Percentiles rank a stretch among this genome's conserved stretches.
Conservation (phyloP, 1,284 basidiomycete species). For the Pholiota adiposa region DNA sequence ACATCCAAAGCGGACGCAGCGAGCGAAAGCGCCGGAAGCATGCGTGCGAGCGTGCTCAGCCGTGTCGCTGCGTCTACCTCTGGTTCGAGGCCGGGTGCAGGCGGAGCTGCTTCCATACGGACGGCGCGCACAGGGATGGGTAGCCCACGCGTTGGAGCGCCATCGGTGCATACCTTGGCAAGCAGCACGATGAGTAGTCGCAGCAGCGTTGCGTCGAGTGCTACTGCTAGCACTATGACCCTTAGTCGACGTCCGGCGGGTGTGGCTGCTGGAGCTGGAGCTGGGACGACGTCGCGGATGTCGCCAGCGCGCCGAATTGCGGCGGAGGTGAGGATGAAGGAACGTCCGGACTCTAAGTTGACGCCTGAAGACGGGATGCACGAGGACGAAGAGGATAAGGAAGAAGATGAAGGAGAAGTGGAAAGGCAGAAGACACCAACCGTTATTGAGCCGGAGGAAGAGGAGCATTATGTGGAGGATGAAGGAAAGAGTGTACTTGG, state of each 20-base stretch:
- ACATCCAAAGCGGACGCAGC: constrained; percentile 39
- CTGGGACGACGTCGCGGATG: constrained; percentile 11
- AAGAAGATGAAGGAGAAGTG: constrained; percentile 11
- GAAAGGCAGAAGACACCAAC: constrained; percentile 1
- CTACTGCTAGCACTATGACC: constrained; percentile 20
- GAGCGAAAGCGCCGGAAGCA: constrained; percentile 39
- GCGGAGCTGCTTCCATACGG: constrained; percentile 15
- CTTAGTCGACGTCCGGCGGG: constrained; percentile 9
- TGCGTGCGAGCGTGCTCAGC: constrained; percentile 60
- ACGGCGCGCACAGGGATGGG: neutral
- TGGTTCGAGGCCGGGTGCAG: constrained; percentile 10
- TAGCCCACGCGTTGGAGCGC: neutral
- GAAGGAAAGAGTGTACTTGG: constrained; percentile 2
- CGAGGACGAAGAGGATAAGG: constrained; percentile 13
- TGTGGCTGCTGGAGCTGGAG: too few species aligned
- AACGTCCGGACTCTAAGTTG: constrained; percentile 61
- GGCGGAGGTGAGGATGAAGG: constrained; percentile 24
- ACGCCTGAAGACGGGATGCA: constrained; percentile 36
- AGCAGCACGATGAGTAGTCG: constrained; percentile 29
- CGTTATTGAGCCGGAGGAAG: constrained; percentile 18
- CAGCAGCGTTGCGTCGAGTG: constrained; percentile 12
- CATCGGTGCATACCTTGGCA: constrained; percentile 46
- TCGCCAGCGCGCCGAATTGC: constrained; percentile 28
- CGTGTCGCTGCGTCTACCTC: constrained; percentile 25
- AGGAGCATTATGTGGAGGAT: neutral